phyloP scores from a whole-genome alignment of 192 early-diverging fungal genomes.

The Cetraspora pellucida region DNA sequence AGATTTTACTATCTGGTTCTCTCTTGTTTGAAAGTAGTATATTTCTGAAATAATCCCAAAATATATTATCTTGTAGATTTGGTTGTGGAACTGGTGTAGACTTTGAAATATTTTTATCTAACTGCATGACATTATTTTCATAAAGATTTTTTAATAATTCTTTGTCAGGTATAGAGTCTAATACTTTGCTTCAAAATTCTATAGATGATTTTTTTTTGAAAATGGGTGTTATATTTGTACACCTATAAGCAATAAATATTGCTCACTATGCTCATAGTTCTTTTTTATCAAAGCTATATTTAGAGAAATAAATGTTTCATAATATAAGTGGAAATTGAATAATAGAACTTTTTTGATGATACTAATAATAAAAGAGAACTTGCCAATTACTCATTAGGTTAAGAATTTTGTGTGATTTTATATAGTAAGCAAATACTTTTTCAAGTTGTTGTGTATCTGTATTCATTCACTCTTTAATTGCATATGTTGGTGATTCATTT shows the following conservation, averaged over 20 bases:
- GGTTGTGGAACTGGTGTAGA: too few species aligned
- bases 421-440: neutral
- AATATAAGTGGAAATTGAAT: too few species aligned
- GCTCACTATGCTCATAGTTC: neutral
- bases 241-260: neutral
- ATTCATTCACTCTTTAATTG: neutral
- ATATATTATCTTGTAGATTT: too few species aligned
- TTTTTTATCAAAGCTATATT: neutral
- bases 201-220: too few species aligned
- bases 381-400: neutral
- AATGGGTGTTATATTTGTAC: neutral
- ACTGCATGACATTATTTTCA: too few species aligned
- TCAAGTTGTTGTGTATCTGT: neutral
- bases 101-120: neutral
- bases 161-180: too few species aligned
- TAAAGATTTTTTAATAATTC: too few species aligned
- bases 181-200: neutral
- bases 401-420: neutral
- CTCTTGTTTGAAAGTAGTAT: too few species aligned
- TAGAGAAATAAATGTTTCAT: neutral
- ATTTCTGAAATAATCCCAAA: too few species aligned
- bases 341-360: neutral
- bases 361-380: neutral
- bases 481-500: neutral
- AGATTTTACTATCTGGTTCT: too few species aligned